Evolutionary conservation across 108 stramenopile species (phyloP), one percentile per base, ranked within the genome.

Genomic region (Skeletonema potamos): DNA sequence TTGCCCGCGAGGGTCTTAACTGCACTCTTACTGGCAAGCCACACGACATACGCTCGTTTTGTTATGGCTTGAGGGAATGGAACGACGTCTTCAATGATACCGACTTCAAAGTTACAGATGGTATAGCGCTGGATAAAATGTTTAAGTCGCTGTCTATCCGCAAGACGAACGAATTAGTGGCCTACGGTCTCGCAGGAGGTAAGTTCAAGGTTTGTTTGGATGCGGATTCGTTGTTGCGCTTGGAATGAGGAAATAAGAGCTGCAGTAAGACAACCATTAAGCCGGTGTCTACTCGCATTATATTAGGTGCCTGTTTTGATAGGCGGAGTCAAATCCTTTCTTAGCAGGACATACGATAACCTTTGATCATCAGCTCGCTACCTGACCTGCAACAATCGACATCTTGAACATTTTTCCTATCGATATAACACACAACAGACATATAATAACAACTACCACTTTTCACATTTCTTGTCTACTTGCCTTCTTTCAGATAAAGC

Each of bases 1-100:
- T 86, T 15, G 90, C 93, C 4, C 86, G 80, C 12, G 93, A 94
- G 66, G 93, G 93, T 6, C 63, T 94, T 28, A 94, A 94, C 59
- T 90, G 86, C 64, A 94, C 93, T 1, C 65, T 94, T 20, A 90
- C 89, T 1, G 84, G 85, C n/a, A 57, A 32, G 27, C 68, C 80
- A 2, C 20, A 74, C n/a, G 67, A 70, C 27, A 43, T 91, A 1
- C 84, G 89, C 8, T 33, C 28, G 3, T 91, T 89, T 61, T 87
- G 85, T 64, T 61, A 73, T 13, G 73, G 44, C 17, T 64, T 95
- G 6, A 70, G 91, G 22, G 68, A 83, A 36, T 84, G 77, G 73
- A 54, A 73, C 20, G 55, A 83, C 64, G 54, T 84, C 17, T 92
- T 92, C 73, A 27, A 66, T 3, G 68, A 84, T 26, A 90, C 92